phyloP scores from a whole-genome alignment of 2,329 filamentous ascomycete species.

The Pleoardoris graminearum region DNA sequence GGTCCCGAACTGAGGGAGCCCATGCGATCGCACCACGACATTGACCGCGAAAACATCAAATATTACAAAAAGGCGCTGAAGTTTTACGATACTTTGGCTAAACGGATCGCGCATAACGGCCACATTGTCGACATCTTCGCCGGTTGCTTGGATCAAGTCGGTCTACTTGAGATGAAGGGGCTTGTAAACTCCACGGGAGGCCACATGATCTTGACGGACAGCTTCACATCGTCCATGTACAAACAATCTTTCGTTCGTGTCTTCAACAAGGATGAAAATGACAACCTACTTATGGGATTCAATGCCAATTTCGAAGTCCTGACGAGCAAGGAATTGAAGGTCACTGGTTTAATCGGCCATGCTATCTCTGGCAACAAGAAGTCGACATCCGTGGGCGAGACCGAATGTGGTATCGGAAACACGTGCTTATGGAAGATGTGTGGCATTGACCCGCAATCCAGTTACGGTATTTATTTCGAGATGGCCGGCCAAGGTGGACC shows the following conservation, averaged over 20 bases:
- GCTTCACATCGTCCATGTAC: conserved; percentile 98
- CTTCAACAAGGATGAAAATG: conserved; percentile 94
- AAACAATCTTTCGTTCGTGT: conserved; percentile 97
- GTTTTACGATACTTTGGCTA: conserved; percentile 95
- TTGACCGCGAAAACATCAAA: conserved; percentile 98
- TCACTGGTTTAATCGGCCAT: conserved; percentile 95
- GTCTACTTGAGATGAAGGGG: conserved; percentile 96
- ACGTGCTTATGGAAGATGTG: conserved; percentile 99
- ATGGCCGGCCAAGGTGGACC: conserved; percentile 92
- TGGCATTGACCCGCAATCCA: conserved; percentile 89
- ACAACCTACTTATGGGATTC: conserved; percentile 97
- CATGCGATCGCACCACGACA: conserved; percentile 97
- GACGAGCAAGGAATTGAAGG: conserved; percentile 97
- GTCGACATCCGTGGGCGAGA: conserved; percentile 93
- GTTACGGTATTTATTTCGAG: conserved; percentile 96
- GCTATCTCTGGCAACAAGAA: conserved; percentile 98
- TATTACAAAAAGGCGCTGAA: conserved; percentile 99
- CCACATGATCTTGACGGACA: conserved; percentile 97
- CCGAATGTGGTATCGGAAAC: conserved; percentile 96
- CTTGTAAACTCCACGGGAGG: conserved; percentile 94
- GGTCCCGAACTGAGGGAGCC: conserved; percentile 93
- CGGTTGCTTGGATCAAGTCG: conserved; percentile 95
- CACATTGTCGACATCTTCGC: conserved; percentile 98
- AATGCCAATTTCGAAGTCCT: conserved; percentile 94
- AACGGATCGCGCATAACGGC: conserved; percentile 92